Evolutionary conservation across 75 land plant species (phyloP), one percentile per base, ranked within the genome.

Genomic region (Pinus taeda): DNA sequence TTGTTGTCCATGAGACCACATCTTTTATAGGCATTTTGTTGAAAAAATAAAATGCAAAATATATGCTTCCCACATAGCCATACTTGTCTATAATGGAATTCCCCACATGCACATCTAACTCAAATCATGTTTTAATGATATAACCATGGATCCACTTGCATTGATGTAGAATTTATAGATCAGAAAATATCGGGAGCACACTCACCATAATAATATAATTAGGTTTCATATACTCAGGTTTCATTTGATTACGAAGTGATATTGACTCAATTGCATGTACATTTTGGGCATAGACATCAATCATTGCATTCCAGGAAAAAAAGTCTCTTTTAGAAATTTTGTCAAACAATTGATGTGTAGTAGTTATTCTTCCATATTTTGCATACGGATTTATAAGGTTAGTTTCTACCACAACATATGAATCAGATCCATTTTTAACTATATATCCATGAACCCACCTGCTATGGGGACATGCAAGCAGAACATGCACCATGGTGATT

Each of bases 231-330:
- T 85, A 87, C 29, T 36, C 60, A 22, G 62, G 80, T 58, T 81
- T 0, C 33, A 30, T 30, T 30, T 30, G 33, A 30, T 30, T 30
- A 30, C 0, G 1, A 30, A 30, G 33, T 20, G 57, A 7, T 55
- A 87, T 55, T 15, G 89, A 81, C 22, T 87, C 81, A 45, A 74
- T 17, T 6, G 71, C 71, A 65, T 21, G 62, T 53, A 88, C 87
- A 66, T 83, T 86, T 74, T 81, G 84, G 73, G 84, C 82, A 24
- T 82, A 74, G 20, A 86, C 88, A 71, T 63, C 71, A 22, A 88
- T 83, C 42, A 88, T 76, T 15, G 86, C 82, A 57, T 83, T 88
- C 90, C 93, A 88, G 3, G 87, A 73, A 22, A 82, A 60, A 3
- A 76, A 4, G 18, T 84, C 45, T 36, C n/a, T 66, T 36, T 66